A percentile compares a stretch with the other conserved stretches of the same genome.
Conservation (phyloP, 2,329 filamentous ascomycete genomes). For the Samsoniella hepiali region DNA sequence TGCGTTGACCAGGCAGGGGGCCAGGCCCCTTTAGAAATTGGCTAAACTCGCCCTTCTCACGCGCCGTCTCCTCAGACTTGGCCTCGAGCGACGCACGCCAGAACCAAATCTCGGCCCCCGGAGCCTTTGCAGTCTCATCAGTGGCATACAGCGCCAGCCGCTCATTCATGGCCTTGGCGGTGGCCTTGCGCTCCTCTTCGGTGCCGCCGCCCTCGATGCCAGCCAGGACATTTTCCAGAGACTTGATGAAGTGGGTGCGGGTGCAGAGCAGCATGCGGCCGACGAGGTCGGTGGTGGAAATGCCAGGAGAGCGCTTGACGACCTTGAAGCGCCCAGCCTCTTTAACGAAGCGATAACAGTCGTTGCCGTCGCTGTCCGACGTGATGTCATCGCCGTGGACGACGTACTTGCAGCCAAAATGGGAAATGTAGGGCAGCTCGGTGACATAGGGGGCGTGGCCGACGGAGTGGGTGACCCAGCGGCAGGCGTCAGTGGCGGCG, state of each 20-base stretch:
- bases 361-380: slow-evolving; percentile 85
- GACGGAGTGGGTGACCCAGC: slow-evolving; percentile 85
- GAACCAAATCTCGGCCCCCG: slow-evolving; percentile 81
- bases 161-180: slow-evolving; percentile 67
- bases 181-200: slow-evolving; percentile 60
- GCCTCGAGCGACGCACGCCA: slow-evolving; percentile 61
- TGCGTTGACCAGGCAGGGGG: slow-evolving; percentile 71
- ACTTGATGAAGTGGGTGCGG: slow-evolving; percentile 88
- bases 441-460: slow-evolving; percentile 92
- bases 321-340: slow-evolving; percentile 91
- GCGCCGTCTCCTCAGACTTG: slow-evolving; percentile 39
- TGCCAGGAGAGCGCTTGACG: slow-evolving; percentile 92
- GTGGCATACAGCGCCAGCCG: slow-evolving; percentile 84
- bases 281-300: slow-evolving; percentile 96
- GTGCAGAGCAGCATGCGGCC: slow-evolving; percentile 96
- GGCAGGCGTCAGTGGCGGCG: slow-evolving; percentile 87
- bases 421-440: slow-evolving; percentile 85
- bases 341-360: slow-evolving; percentile 98
- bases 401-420: slow-evolving; percentile 93
- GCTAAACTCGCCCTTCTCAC: slow-evolving; percentile 62
- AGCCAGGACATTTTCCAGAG: slow-evolving; percentile 63
- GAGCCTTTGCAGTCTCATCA: slow-evolving; percentile 73
- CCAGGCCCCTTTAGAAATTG: slow-evolving; percentile 68
- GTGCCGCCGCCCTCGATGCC: slow-evolving; percentile 72
- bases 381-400: slow-evolving; percentile 98